Evolutionary conservation across 2,329 filamentous ascomycete genomes (phyloP).

Genomic region (Trichoderma atroviride): DNA sequence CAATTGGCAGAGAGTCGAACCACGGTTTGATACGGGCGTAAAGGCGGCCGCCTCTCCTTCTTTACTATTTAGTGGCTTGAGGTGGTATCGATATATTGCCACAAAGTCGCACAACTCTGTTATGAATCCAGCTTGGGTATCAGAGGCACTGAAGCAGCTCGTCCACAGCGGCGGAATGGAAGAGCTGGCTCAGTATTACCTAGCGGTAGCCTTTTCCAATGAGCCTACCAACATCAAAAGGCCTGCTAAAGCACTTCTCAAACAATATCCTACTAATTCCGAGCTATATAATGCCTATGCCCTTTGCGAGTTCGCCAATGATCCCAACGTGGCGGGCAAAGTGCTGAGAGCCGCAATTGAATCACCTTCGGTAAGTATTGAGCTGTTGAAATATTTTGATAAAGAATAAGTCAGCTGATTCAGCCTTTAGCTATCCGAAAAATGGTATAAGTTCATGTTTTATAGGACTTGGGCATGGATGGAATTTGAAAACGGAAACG

Average conservation of each 20-base stretch:
- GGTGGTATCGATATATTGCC: conserved; percentile 51
- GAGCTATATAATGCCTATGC: conserved; percentile 80
- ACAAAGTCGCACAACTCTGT: conserved; percentile 32
- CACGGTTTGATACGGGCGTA: conserved; percentile 37
- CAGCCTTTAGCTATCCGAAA: conserved; percentile 29
- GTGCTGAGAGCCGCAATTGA: conserved; percentile 68
- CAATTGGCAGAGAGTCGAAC: conserved; percentile 33
- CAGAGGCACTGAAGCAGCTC: conserved; percentile 60
- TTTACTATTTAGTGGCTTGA: conserved; percentile 53
- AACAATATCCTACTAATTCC: conserved; percentile 63
- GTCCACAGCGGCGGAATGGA: conserved; percentile 45
- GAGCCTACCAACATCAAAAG: conserved; percentile 64
- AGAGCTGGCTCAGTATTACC: conserved; percentile 65
- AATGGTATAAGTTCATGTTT: conserved; percentile 44
- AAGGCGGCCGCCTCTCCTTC: conserved; percentile 47
- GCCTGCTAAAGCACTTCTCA: conserved; percentile 73
- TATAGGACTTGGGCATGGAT: conserved; percentile 70
- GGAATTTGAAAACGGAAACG: conserved; percentile 52
- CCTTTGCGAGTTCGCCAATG: conserved; percentile 65
- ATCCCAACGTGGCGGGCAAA: conserved; percentile 58
- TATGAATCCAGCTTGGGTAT: conserved; percentile 51
- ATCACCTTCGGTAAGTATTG: conserved; percentile 38
- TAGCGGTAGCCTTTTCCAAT: conserved; percentile 66
- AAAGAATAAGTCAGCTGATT: conserved; percentile 20
- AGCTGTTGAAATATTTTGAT: neutral